Evolutionary conservation across 768 basidiomycete species (phyloP).

Genomic region (Suillus ampliporus): DNA sequence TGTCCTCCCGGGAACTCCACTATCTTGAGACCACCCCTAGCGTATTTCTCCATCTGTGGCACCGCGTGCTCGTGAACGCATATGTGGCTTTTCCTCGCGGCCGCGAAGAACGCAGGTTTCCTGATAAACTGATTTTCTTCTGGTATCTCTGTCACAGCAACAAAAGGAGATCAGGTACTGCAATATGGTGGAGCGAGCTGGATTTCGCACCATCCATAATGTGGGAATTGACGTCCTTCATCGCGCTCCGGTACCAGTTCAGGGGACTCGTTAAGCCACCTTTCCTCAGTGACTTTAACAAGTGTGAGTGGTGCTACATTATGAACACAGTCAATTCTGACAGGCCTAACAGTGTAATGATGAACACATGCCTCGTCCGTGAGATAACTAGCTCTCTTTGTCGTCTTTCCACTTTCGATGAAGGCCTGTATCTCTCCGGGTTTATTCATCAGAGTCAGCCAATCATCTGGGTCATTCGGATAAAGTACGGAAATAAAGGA

Average conservation of each 20-base stretch:
- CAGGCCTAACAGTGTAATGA: not conserved
- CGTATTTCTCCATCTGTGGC: constrained; percentile 31
- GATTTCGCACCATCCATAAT: constrained; percentile 35
- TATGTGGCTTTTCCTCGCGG: constrained; percentile 40
- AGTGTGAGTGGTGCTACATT: constrained; percentile 34
- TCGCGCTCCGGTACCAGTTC: constrained; percentile 44
- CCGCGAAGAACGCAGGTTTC: constrained; percentile 46
- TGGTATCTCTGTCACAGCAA: constrained; percentile 23
- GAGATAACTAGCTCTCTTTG: constrained; percentile 36
- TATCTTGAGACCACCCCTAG: constrained; percentile 32
- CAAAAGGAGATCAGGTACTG: not conserved
- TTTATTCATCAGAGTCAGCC: constrained; percentile 42
- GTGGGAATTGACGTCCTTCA: constrained; percentile 32
- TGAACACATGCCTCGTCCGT: constrained; percentile 33
- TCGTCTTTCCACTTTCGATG: constrained; percentile 27
- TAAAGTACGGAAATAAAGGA: constrained; percentile 44
- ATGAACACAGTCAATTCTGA: constrained; percentile 7
- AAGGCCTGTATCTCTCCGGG: constrained; percentile 41
- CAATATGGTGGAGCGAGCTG: not conserved
- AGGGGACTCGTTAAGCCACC: constrained; percentile 41
- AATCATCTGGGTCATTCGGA: constrained; percentile 39
- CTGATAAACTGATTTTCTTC: constrained; percentile 33
- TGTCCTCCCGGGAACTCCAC: constrained; percentile 44
- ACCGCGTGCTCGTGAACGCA: constrained; percentile 31
- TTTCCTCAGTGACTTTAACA: constrained; percentile 31